Base-by-base conservation (phyloP, 148 eudicot genomes). In the Persicaria tinctoria region DNA sequence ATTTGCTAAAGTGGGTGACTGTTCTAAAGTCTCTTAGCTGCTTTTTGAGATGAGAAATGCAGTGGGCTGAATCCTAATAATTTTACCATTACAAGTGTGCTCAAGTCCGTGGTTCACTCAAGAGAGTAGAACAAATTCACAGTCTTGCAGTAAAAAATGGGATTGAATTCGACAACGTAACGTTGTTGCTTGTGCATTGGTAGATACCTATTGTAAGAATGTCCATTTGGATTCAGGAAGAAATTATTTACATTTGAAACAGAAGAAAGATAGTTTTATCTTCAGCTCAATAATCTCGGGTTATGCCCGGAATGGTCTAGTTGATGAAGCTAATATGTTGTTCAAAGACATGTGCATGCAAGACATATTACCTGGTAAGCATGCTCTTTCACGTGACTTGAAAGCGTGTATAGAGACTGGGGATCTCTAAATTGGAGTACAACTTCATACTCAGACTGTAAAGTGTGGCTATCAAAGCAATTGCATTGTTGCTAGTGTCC, bases 221-320 rank as follows among this genome's bases (percentile, higher is more conserved):
- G 68, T 68, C 3, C 16, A 46, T 44, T 27, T 55, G 32, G 32
- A 27, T 27, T 27, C 32, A 27, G 32, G 32, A 0, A 27, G 5
- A 20, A 74, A 74, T 17, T n/a, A 27, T 27, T 27, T 27, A 27
- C 32, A 27, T 27, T 27, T 1, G 32, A 27, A 0, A 27, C 32
- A 74, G 32, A 9, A 5, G 51, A 74, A 57, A 13, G 68, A 74
- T 56, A 54, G 38, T 56, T 74, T 56, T 56, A 68, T 59, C 10
- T 74, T 68, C 68, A 74, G 76, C 46, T 74, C 76, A 8, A 74
- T 74, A 46, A 74, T 74, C 45, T 74, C 76, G 12, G 68, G 76
- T 59, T 57, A 74, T 45, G 76, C 69, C 0, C 55, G 68, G 57
- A 74, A 56, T 74, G 76, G 51, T 13, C 6, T 9, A 13, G 76